Evolutionary conservation across 768 basidiomycete genomes (phyloP).

Genomic region (Tephrocybe sp.): DNA sequence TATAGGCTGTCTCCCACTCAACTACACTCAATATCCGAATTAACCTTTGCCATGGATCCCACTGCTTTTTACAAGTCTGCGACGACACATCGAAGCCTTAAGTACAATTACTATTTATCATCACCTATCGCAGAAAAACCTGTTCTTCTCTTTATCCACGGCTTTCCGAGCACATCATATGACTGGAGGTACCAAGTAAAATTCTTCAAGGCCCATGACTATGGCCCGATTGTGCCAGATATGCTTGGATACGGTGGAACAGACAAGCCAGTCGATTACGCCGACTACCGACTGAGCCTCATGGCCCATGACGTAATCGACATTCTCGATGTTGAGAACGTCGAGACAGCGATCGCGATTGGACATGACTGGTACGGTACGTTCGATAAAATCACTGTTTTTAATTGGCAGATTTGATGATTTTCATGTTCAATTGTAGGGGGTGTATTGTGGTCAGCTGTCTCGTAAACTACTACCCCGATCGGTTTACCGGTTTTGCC

Average conservation of each 20-base stretch:
- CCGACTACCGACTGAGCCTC: conserved; percentile 31
- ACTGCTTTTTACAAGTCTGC: conserved; percentile 27
- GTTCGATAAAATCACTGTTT: background rate
- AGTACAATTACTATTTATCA: conserved; percentile 36
- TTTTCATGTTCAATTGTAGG: conserved; percentile 28
- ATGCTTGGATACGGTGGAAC: conserved; percentile 55
- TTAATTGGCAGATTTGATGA: background rate
- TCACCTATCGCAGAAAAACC: conserved; percentile 27
- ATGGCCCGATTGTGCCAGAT: conserved; percentile 48
- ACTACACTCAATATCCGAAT: too few species aligned
- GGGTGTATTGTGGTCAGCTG: conserved; percentile 33
- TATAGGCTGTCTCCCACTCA: too few species aligned
- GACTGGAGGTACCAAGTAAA: conserved; percentile 42
- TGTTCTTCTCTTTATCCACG: conserved; percentile 43
- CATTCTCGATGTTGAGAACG: conserved; percentile 36
- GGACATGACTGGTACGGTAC: conserved; percentile 46
- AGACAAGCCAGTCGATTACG: conserved; percentile 39
- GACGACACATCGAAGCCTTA: conserved; percentile 30
- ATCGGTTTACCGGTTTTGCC: conserved; percentile 39
- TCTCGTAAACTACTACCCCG: conserved; percentile 35
- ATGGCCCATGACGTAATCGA: conserved; percentile 41
- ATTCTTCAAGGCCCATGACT: conserved; percentile 37
- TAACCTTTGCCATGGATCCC: conserved; percentile 14
- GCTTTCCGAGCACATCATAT: conserved; percentile 41
- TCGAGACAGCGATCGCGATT: conserved; percentile 33